Evolutionary conservation across 441 rosid genomes (phyloP), one percentile per base, ranked within the genome.

Genomic region (Mallotus repandus): DNA sequence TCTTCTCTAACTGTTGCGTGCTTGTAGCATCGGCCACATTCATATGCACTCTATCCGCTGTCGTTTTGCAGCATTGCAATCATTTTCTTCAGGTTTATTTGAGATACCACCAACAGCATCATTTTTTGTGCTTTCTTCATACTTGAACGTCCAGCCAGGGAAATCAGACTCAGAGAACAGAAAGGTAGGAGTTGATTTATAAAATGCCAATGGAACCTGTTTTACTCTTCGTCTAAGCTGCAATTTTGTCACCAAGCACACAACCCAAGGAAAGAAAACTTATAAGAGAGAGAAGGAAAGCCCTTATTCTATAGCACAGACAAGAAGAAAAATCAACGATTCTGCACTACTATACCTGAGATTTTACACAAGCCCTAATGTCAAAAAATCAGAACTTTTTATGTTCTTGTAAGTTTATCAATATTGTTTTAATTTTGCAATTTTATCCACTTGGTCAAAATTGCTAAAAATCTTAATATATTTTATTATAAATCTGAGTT

Each of bases 171-270:
- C 95, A 0, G 87, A 80, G 79, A 96, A 96, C 84, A 96, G 79
- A 22, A 81, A 77, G 12, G 95, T 73, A 7, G 97, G 97, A 13
- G 82, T 82, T 50, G 82, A 63, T 74, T 80, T 89, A 76, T 91
- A 93, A 80, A 90, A 89, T 5, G 97, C 97, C 80, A 90, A 74
- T 6, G 98, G 97, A 43, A 93, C 97, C 82, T 96, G 95, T 75
- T 93, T 96, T 21, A 96, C 93, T 73, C 93, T 89, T 81, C 97
- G 80, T 56, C 96, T 84, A 69, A 87, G 89, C 99, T 96, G 97
- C 79, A 74, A 57, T 68, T 69, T 65, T 13, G 54, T 43, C 53
- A 70, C 59, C 75, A 69, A 53, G 57, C 16, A 9, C 64, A 70
- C 56, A 38, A 68, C 32, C 21, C 10, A 35, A 65, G 11, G 41